Evolutionary conservation across 2,329 filamentous ascomycete species (phyloP).

Genomic region (Hymenoscyphus fraxineus): DNA sequence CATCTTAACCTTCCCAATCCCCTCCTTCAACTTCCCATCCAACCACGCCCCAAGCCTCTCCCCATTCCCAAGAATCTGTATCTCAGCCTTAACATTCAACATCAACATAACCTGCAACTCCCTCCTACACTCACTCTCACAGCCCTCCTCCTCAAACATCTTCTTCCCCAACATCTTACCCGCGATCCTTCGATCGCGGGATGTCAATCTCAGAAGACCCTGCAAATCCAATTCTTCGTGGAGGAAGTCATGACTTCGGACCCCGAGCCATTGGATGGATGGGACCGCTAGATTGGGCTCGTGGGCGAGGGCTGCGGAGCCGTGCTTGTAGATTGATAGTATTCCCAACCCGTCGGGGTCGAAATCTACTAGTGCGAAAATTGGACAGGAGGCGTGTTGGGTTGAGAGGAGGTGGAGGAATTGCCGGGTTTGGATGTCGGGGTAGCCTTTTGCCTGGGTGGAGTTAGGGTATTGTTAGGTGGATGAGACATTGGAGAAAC

Average conservation of each 20-base stretch:
- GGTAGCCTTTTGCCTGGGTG: constrained; percentile 72
- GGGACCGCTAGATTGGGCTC: constrained; percentile 51
- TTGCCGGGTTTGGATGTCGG: constrained; percentile 66
- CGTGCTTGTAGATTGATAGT: constrained; percentile 67
- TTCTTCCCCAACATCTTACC: constrained; percentile 46
- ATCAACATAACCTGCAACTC: constrained; percentile 72
- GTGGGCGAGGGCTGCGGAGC: constrained; percentile 59
- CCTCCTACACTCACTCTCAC: constrained; percentile 40
- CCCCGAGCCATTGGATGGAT: constrained; percentile 61
- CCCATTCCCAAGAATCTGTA: constrained; percentile 60
- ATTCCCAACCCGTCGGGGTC: constrained; percentile 76
- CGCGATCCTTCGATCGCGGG: constrained; percentile 53
- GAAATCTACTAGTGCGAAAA: constrained; percentile 66
- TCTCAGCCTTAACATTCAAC: constrained; percentile 72
- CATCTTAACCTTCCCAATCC: not conserved
- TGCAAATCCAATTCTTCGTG: constrained; percentile 7
- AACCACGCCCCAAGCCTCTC: constrained; percentile 30
- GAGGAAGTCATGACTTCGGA: constrained; percentile 36
- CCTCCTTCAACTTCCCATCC: constrained; percentile 23
- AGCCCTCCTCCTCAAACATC: constrained; percentile 28
- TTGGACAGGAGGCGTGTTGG: constrained; percentile 47
- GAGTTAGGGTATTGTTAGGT: not conserved
- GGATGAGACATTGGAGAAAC: constrained; percentile 1
- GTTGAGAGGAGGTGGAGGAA: constrained; percentile 56
- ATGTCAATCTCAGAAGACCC: constrained; percentile 16